Percentiles rank a stretch among this genome's conserved stretches.
These are phyloP conservation scores for Solanum pimpinellifolium DNA, from an alignment of 257 asterid species.

Conservation along the genomic window DNA sequence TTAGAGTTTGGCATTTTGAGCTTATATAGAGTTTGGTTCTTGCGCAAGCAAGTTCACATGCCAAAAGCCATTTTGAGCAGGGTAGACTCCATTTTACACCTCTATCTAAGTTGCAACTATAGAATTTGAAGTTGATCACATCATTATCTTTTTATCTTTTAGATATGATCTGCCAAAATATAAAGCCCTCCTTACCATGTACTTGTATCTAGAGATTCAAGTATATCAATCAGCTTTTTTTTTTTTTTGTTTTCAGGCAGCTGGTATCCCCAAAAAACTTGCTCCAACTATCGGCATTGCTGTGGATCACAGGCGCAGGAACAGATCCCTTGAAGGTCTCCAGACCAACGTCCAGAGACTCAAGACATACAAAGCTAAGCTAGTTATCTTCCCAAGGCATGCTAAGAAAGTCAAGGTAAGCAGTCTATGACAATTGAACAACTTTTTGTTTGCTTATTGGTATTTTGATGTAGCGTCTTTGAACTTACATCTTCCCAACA, in stretches of 20 bases:
- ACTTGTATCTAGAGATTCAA: background rate
- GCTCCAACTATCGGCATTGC: background rate
- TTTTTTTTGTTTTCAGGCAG: background rate
- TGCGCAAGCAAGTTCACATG: background rate
- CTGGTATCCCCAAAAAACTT: background rate
- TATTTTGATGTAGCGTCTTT: background rate
- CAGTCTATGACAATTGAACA: background rate
- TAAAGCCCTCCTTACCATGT: background rate
- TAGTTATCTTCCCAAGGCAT: background rate
- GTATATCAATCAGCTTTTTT: background rate
- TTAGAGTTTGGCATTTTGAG: background rate
- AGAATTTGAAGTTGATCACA: background rate
- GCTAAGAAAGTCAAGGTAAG: background rate
- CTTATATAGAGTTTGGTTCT: background rate
- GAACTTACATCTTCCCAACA: background rate
- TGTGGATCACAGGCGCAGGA: background rate
- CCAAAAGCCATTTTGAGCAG: background rate
- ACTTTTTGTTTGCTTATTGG: background rate
- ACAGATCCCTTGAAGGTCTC: background rate
- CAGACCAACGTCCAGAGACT: background rate
- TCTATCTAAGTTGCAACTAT: background rate
- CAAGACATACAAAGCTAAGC: background rate
- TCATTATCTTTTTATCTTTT: background rate
- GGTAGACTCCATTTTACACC: background rate
- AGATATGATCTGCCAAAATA: background rate